These are phyloP conservation scores for Vitellaria paradoxa DNA, from an alignment of 179 eudicot genomes.

Conservation along the genomic window DNA sequence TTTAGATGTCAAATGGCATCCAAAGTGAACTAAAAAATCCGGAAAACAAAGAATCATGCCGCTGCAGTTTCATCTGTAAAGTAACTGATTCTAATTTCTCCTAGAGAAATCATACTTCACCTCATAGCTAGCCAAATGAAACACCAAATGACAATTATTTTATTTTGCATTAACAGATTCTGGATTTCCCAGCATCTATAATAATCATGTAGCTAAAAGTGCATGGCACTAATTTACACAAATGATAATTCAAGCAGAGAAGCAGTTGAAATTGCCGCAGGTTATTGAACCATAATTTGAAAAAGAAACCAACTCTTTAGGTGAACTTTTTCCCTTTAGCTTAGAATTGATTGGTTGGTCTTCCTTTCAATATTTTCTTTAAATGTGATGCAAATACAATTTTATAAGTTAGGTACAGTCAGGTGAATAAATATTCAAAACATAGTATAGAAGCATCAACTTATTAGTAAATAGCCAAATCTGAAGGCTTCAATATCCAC, in stretches of 20 bases:
- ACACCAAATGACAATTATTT: not conserved
- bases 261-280: not conserved
- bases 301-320: not conserved
- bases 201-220: not conserved
- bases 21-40: not conserved
- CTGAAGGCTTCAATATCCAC: constrained; percentile 8
- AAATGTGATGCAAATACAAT: not conserved
- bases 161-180: not conserved
- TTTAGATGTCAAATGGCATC: not conserved
- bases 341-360: no score
- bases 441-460: not conserved
- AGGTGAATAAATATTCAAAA: not conserved
- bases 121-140: not conserved
- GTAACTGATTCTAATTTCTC: not conserved
- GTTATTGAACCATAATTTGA: not conserved
- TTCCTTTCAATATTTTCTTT: no score
- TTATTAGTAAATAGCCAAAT: not conserved
- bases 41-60: not conserved
- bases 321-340: not conserved
- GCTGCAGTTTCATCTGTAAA: not conserved
- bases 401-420: not conserved
- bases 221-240: not conserved
- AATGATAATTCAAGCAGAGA: not conserved
- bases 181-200: not conserved
- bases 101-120: not conserved